A percentile compares a stretch with the other conserved stretches of the same genome.
Evolutionary conservation across 208 protist species (phyloP).

Genomic region (Acanthamoeba castellanii): DNA sequence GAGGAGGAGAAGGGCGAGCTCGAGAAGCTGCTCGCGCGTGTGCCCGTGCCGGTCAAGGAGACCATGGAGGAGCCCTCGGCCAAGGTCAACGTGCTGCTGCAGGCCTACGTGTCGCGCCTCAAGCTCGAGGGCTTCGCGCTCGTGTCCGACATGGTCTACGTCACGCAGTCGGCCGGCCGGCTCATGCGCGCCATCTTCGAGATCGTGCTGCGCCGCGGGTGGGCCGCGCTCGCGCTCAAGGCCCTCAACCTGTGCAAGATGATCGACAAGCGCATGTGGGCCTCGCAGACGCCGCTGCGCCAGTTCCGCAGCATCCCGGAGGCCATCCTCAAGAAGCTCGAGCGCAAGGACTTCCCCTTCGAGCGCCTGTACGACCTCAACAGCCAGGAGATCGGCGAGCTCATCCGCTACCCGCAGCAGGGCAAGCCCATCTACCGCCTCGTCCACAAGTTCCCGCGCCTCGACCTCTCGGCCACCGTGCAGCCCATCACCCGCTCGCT

Average conservation of each 20-base stretch:
- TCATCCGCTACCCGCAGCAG: slow-evolving; percentile 80
- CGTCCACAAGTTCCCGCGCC: slow-evolving; percentile 93
- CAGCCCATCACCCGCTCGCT: slow-evolving; percentile 98
- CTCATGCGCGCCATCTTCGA: slow-evolving; percentile 98
- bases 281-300: slow-evolving; percentile 81
- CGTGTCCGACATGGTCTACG: slow-evolving; percentile 96
- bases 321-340: slow-evolving; percentile 72
- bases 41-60: slow-evolving; percentile 40
- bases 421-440: slow-evolving; percentile 92
- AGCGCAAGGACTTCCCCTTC: slow-evolving; percentile 81
- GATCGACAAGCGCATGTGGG: slow-evolving; percentile 96
- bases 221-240: slow-evolving; percentile 70
- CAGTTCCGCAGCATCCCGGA: slow-evolving; percentile 76
- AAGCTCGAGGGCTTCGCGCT: slow-evolving; percentile 91
- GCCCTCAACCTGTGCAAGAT: slow-evolving; percentile 85
- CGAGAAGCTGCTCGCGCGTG: slow-evolving; percentile 88
- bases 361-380: slow-evolving; percentile 89
- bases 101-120: slow-evolving; percentile 95
- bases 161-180: slow-evolving; percentile 94
- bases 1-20: slow-evolving; percentile 97
- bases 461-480: slow-evolving; percentile 93
- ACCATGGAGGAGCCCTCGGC: slow-evolving; percentile 89
- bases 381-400: slow-evolving; percentile 83
- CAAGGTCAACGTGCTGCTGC: slow-evolving; percentile 96
- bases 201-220: slow-evolving; percentile 93